A percentile compares a stretch with the other conserved stretches of the same genome.
Conservation (phyloP, 331 rosid genomes). For the Rosa hybrid region DNA sequence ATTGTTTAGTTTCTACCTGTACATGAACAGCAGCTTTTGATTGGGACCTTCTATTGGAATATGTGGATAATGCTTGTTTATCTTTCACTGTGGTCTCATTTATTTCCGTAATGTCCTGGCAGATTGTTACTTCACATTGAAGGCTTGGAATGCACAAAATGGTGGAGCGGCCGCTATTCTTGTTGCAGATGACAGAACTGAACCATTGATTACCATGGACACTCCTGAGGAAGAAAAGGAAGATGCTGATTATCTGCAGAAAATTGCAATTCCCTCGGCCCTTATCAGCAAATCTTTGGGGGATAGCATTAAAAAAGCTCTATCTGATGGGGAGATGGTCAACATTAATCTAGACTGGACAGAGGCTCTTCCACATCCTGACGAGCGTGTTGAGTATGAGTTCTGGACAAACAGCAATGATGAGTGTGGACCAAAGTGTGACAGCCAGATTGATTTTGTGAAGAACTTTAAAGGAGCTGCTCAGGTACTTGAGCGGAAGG, state of each 20-base stretch:
- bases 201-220: conserved; percentile 91
- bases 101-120: conserved; percentile 28
- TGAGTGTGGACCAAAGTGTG: conserved; percentile 91
- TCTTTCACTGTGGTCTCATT: background rate
- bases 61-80: background rate
- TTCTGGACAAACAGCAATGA: conserved; percentile 97
- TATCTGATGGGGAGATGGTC: conserved; percentile 64
- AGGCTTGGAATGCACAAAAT: conserved; percentile 98
- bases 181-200: conserved; percentile 76
- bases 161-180: conserved; percentile 96
- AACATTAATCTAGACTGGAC: conserved; percentile 90
- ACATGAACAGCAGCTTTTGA: background rate
- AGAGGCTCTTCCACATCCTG: conserved; percentile 99
- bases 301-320: conserved; percentile 70
- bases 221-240: conserved; percentile 75
- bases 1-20: background rate
- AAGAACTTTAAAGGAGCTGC: conserved; percentile 84
- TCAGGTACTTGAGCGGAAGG: conserved; percentile 83
- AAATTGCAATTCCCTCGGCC: conserved; percentile 80
- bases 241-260: conserved; percentile 65
- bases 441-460: conserved; percentile 73
- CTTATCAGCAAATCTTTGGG: conserved; percentile 85
- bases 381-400: conserved; percentile 93
- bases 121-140: conserved; percentile 95
- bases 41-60: background rate